Base-by-base conservation (phyloP, 202 grass and related monocot species). In the Digitaria exilis region DNA sequence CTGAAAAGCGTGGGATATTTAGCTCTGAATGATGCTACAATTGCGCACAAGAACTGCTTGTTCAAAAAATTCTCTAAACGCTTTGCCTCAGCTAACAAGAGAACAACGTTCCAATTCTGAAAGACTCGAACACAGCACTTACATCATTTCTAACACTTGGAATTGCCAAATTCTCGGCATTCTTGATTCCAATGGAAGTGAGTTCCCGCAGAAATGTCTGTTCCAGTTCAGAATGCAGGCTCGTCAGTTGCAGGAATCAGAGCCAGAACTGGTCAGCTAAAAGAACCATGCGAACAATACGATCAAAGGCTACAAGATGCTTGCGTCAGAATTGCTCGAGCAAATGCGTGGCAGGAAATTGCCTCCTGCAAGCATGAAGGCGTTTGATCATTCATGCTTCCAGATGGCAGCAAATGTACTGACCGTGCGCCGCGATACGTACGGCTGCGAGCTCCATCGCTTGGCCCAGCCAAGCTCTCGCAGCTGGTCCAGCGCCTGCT, bases 91-190 rank as follows among this genome's bases (percentile, higher is more conserved):
- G 42, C 6, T 22, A 52, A 67, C 45, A 52, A 26, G 3, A 9
- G 10, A 24, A 26, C 11, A 63, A 4, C 18, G 6, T 28, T 19
- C 18, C 32, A 29, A n/a, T 44, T 43, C 16, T 43, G 17, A 4
- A 83, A 39, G 22, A 26, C 1, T 59, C 1, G 6, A 6, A 35
- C 1, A n/a, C n/a, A 60, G 28, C 48, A 24, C 86, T 90, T 90
- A 95, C 95, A 84, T 95, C 95, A 80, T 98, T 98, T 46, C 95
- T 95, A 17, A 95, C 92, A 49, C 92, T 98, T 43, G 92, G 95
- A 81, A 98, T 98, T 18, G 92, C 90, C 26, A 95, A 87, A 66
- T 95, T 95, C 82, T 98, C 95, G 15, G 95, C 95, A 34, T 98
- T 98, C 82, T 95, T 93, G 41, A 98, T 90, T 55, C 95, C 95